These are phyloP conservation scores for Diplocarpon rosae DNA, from an alignment of 2,329 filamentous ascomycete species.

Conservation along the genomic window DNA sequence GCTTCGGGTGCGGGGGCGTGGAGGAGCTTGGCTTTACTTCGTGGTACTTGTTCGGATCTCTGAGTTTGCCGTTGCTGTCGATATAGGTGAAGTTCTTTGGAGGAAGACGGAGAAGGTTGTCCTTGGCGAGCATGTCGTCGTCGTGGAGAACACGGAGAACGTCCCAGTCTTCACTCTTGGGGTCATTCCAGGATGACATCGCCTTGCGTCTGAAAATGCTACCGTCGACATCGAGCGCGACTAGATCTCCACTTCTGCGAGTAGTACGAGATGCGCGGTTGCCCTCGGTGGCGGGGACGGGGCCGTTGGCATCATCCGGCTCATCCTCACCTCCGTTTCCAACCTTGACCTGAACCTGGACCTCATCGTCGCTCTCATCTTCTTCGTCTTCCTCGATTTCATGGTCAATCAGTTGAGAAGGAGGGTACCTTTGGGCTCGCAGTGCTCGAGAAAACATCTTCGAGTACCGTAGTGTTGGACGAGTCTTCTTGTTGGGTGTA, in stretches of 20 bases:
- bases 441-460: too few species aligned
- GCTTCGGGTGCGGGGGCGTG: slow-evolving; percentile 17
- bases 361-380: not conserved
- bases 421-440: too few species aligned
- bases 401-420: too few species aligned
- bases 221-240: not conserved
- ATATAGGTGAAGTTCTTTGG: slow-evolving; percentile 12
- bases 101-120: slow-evolving; percentile 15
- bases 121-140: slow-evolving; percentile 11
- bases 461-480: too few species aligned
- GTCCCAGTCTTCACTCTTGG: slow-evolving; percentile 16
- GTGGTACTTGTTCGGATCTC: slow-evolving; percentile 10
- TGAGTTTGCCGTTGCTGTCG: slow-evolving; percentile 11
- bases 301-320: not conserved
- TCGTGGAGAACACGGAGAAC: slow-evolving; percentile 11
- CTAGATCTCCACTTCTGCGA: not conserved
- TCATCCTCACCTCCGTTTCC: too few species aligned
- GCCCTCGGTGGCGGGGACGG: not conserved
- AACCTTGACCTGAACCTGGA: not conserved
- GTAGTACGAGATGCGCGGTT: not conserved
- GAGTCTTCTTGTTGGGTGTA: too few species aligned
- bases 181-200: slow-evolving; percentile 14
- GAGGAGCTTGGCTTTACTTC: not conserved
- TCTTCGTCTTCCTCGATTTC: too few species aligned
- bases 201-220: slow-evolving; percentile 1